Base-by-base conservation (phyloP, 2,329 filamentous ascomycete genomes). In the Sarocladium oryzae region DNA sequence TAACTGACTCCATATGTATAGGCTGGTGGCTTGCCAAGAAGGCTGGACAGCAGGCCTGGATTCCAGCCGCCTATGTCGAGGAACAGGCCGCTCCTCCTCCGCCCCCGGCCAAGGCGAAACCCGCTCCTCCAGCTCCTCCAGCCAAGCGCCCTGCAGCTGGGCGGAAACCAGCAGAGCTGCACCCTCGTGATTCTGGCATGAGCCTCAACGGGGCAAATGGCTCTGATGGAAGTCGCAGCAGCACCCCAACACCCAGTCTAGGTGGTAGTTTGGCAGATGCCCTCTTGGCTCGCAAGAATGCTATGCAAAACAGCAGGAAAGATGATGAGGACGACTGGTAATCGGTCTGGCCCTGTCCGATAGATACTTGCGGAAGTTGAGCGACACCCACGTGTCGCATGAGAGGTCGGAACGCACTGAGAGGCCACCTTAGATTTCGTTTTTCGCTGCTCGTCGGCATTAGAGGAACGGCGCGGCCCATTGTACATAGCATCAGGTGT, bases 11-110 rank as follows among this genome's bases (percentile, higher is more conserved):
- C n/a, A n/a, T 21, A 15, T 26, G 50, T 49, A 13, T 20, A 96
- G 92, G 93, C 50, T 99, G 93, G 93, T 97, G 92, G 92, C 77
- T 97, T 43, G 93, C 86, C 56, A 92, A 89, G 73, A 88, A 85
- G 55, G 70, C 58, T 5, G 59, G 60, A 4, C 81, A 81, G n/a
- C 89, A 93, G 68, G 93, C 90, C 49, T 99, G 93, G 93, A 83
- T 93, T 2, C 93, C 93, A 0, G 88, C 91, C 18, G 89, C 92
- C 18, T 99, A 99, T 62, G 85, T 99, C 8, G 87, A 97, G 69
- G 91, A 96, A 69, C 79, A 87, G 64, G 78, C 81, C 4, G 77
- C 81, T 3, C 78, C 82, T 6, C 84, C 88, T 13, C 84, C 85
- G 9, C 78, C 84, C 2, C 66, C 66, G 3, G 67, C 69, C 37